phyloP scores from a whole-genome alignment of 345 rosid genomes.

The Sonneratia caseolaris region DNA sequence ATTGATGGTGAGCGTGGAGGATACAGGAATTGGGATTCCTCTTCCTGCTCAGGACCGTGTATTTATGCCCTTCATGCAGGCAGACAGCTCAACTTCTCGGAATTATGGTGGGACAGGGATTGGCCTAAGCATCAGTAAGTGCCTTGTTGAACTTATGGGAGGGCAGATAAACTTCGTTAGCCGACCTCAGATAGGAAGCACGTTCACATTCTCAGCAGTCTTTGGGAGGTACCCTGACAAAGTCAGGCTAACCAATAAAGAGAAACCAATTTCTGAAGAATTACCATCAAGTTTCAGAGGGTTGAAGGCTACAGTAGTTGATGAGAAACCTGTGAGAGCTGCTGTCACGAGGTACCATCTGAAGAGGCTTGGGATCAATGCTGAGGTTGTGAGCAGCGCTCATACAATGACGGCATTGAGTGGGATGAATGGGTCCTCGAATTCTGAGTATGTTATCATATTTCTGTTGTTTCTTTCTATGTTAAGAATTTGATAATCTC shows the following conservation, averaged over 20 bases:
- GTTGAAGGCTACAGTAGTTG: conserved; percentile 73
- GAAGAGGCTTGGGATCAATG: conserved; percentile 77
- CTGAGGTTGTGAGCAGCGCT: conserved; percentile 49
- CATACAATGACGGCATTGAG: conserved; percentile 23
- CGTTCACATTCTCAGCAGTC: conserved; percentile 68
- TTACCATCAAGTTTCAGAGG: conserved; percentile 67
- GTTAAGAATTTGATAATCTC: background rate
- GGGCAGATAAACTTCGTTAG: conserved; percentile 82
- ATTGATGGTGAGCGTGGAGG: conserved; percentile 76
- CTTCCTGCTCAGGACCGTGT: conserved; percentile 72
- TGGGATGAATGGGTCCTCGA: conserved; percentile 40
- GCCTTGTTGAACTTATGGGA: conserved; percentile 86
- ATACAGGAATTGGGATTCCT: conserved; percentile 95
- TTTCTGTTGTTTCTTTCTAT: background rate
- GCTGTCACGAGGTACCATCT: conserved; percentile 83
- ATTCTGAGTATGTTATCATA: conserved; percentile 38
- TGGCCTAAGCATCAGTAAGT: conserved; percentile 93
- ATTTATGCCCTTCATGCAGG: conserved; percentile 95
- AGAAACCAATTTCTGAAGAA: conserved; percentile 51
- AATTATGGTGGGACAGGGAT: conserved; percentile 91
- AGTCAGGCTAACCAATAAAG: conserved; percentile 18
- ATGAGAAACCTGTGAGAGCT: conserved; percentile 81
- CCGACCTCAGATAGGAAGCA: conserved; percentile 74
- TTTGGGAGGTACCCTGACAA: conserved; percentile 41
- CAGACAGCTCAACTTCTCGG: conserved; percentile 94